These are phyloP conservation scores for Tephrocybe sp. DNA, from an alignment of 768 basidiomycete species.

Conservation along the genomic window DNA sequence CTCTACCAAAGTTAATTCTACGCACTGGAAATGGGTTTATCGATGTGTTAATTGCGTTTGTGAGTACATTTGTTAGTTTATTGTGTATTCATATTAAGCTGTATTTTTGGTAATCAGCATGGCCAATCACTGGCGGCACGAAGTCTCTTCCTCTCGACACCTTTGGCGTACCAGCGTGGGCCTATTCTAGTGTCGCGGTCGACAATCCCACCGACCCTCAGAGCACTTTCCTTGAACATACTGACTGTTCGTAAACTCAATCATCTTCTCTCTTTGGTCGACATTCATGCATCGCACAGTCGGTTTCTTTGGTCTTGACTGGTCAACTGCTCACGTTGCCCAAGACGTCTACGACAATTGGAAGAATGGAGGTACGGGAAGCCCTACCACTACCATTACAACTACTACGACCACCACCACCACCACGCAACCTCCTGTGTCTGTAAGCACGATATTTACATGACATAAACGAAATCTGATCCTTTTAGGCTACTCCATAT, in stretches of 20 bases:
- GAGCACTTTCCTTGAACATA: slow-evolving; percentile 54
- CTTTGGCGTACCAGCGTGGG: slow-evolving; percentile 52
- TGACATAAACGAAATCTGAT: background rate
- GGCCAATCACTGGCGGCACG: slow-evolving; percentile 37
- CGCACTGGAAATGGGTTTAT: slow-evolving; percentile 69
- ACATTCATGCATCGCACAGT: slow-evolving; percentile 31
- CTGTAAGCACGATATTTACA: background rate
- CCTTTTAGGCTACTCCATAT: slow-evolving; percentile 39
- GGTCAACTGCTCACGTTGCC: slow-evolving; percentile 42
- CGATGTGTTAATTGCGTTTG: slow-evolving; percentile 65
- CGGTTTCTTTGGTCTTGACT: slow-evolving; percentile 57
- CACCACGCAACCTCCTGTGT: slow-evolving; percentile 25
- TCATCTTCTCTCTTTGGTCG: background rate
- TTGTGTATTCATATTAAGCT: background rate
- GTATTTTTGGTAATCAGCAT: slow-evolving; percentile 22
- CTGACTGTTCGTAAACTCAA: slow-evolving; percentile 43
- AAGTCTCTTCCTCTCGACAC: slow-evolving; percentile 34
- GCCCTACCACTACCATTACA: slow-evolving; percentile 26
- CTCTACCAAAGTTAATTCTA: slow-evolving; percentile 50
- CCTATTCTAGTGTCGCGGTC: slow-evolving; percentile 38
- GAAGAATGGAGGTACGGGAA: slow-evolving; percentile 44
- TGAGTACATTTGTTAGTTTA: slow-evolving; percentile 25
- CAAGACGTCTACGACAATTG: slow-evolving; percentile 45
- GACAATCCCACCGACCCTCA: slow-evolving; percentile 47
- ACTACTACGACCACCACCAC: slow-evolving; percentile 33